Conservation (phyloP, 768 basidiomycete genomes). For the Auriculariales sp. region DNA sequence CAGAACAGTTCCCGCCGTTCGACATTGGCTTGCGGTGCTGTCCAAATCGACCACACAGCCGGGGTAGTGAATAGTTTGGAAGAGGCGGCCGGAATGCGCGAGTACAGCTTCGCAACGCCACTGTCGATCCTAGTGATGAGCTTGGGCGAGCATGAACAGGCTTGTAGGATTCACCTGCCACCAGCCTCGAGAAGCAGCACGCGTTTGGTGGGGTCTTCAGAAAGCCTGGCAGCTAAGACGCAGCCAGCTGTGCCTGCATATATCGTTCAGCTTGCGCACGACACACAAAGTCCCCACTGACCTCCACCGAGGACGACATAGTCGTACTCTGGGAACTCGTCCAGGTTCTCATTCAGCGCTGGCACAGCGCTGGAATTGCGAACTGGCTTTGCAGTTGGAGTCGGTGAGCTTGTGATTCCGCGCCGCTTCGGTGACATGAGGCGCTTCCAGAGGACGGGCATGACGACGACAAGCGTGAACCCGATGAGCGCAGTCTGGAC, state of each 20-base stretch:
- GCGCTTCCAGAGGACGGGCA: not conserved
- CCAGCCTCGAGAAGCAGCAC: conserved; percentile 50
- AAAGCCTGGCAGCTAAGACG: conserved; percentile 42
- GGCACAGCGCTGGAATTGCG: too few species aligned
- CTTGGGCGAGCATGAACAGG: not conserved
- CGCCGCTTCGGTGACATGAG: not conserved
- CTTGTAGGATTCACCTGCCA: conserved; percentile 26
- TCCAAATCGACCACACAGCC: conserved; percentile 1
- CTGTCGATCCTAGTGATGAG: not conserved
- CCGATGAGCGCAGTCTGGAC: too few species aligned
- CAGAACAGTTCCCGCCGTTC: conserved; percentile 1
- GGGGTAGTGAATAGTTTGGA: not conserved
- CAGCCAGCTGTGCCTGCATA: conserved; percentile 44
- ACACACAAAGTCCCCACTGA: conserved; percentile 7
- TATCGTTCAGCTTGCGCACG: not conserved
- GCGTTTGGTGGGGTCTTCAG: conserved; percentile 36
- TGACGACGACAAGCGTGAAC: not conserved
- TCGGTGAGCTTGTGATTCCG: not conserved
- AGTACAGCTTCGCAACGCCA: not conserved
- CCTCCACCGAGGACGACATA: conserved; percentile 24
- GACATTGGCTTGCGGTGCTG: conserved; percentile 2
- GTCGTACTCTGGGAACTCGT: conserved; percentile 18
- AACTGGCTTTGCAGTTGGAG: too few species aligned
- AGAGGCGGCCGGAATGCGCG: conserved; percentile 3
- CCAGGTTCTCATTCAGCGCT: not conserved